These are phyloP conservation scores for Wickerhamiella shivajii DNA, from an alignment of 805 yeast genomes.

Conservation along the genomic window DNA sequence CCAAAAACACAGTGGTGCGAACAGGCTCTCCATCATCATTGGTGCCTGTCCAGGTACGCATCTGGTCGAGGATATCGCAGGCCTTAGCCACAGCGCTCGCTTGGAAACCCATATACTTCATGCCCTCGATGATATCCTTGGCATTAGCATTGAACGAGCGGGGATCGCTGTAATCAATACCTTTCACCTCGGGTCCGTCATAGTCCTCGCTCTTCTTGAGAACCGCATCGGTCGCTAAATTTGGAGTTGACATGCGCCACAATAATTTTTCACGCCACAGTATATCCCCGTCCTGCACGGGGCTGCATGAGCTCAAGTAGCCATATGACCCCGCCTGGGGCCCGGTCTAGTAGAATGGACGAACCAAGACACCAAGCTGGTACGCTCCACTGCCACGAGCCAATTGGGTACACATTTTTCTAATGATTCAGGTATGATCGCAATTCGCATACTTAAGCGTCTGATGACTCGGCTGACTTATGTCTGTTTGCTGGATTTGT, in stretches of 20 bases:
- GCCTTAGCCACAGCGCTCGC: constrained; percentile 77
- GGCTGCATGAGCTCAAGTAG: not conserved
- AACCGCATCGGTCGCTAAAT: constrained; percentile 79
- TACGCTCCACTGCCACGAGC: not conserved
- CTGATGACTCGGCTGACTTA: not conserved
- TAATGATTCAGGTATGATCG: not conserved
- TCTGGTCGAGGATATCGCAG: constrained; percentile 80
- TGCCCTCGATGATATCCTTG: constrained; percentile 56
- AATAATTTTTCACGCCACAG: not conserved
- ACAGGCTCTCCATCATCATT: constrained; percentile 45
- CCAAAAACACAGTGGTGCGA: constrained; percentile 83
- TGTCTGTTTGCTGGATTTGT: constrained; percentile 9
- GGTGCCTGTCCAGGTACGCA: constrained; percentile 88
- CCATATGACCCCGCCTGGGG: not conserved
- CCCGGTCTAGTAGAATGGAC: not conserved
- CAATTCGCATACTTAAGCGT: no score
- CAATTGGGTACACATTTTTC: not conserved
- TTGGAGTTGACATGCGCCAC: constrained; percentile 30
- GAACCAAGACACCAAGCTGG: not conserved
- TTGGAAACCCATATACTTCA: constrained; percentile 96
- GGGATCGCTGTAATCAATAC: constrained; percentile 77
- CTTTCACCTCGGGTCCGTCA: constrained; percentile 62
- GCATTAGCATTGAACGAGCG: constrained; percentile 69
- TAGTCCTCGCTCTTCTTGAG: constrained; percentile 71
- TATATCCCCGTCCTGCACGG: not conserved